Conservation (phyloP, 768 basidiomycete genomes). For the Suillus fuscotomentosus region DNA sequence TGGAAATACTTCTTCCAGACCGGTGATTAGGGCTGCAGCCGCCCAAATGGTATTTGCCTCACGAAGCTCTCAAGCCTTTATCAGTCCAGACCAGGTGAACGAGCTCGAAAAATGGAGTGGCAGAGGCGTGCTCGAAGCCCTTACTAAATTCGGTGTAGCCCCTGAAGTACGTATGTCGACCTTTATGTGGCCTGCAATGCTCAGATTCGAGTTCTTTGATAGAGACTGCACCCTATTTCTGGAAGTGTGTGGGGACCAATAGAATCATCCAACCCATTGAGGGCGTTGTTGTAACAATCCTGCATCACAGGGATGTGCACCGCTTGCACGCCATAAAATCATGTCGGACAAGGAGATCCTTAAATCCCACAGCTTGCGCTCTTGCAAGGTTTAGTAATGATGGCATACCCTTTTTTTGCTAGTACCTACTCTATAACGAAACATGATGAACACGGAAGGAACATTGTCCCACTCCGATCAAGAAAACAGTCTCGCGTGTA, state of each 20-base stretch:
- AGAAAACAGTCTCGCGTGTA: not conserved
- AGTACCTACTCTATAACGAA: not conserved
- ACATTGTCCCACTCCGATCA: not conserved
- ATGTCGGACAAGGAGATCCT: not conserved
- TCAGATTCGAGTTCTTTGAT: conserved; percentile 14
- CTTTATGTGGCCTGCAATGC: conserved; percentile 6
- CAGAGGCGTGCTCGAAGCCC: conserved; percentile 57
- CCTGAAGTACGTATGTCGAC: conserved; percentile 40
- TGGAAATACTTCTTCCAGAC: conserved; percentile 10
- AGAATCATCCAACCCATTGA: not conserved
- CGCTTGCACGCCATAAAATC: not conserved
- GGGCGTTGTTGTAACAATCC: conserved; percentile 9
- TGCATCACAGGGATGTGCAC: not conserved
- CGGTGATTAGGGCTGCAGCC: conserved; percentile 69
- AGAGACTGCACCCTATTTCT: conserved; percentile 53
- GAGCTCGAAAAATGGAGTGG: conserved; percentile 63
- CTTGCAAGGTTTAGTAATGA: not conserved
- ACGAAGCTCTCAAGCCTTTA: conserved; percentile 68
- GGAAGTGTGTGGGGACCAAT: conserved; percentile 58
- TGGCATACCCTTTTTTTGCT: not conserved
- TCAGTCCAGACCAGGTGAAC: conserved; percentile 63
- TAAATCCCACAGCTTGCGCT: not conserved
- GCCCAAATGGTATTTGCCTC: conserved; percentile 84
- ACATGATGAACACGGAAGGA: not conserved
- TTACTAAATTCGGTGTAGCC: conserved; percentile 46